Base-by-base conservation (phyloP, 2,329 filamentous ascomycete genomes). In the Teratosphaeria zuluensis region DNA sequence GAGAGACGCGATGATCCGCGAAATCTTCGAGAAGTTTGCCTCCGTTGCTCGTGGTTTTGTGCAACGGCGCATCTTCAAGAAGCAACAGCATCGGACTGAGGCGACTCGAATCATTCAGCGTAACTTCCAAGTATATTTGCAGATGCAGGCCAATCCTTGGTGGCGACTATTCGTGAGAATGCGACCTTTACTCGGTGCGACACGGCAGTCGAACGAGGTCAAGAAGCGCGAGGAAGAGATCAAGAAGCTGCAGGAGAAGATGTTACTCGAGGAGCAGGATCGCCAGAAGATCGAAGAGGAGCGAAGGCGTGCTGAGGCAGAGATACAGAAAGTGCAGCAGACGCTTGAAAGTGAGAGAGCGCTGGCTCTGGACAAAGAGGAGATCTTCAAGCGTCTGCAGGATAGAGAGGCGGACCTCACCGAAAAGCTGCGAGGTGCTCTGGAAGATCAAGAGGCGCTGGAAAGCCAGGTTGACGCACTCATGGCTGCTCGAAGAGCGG, bases 311-410 rank as follows among this genome's bases (percentile, higher is more conserved):
- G 89, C 90, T 1, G 89, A 97, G 65, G 80, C 86, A 14, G 94
- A 99, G 68, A 87, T 96, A 68, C 84, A 92, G 65, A 86, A 89
- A 33, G 89, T 97, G 53, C 92, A 96, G 71, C 90, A 97, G 67
- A 95, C 90, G 0, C 80, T 99, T 1, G 95, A 99, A 73, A 96
- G 92, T 64, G 95, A 99, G 74, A 85, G 94, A 55, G 90, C 92
- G n/a, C 80, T 99, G 51, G 94, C 94, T 0, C 78, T 99, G 4
- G 94, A 99, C 74, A 99, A 99, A 72, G 95, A 99, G 71, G 94
- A 99, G 69, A 99, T 99, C 61, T 99, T 97, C 79, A 95, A 92
- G 71, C 85, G 95, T n/a, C 80, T 99, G 24, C 94, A 96, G 70
- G 78, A 87, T 56, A 88, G 94, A n/a, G 94, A 99, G 74, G 82